Evolutionary conservation across 495 filamentous ascomycete genomes (phyloP).

Genomic region (Penicilliopsis zonata): DNA sequence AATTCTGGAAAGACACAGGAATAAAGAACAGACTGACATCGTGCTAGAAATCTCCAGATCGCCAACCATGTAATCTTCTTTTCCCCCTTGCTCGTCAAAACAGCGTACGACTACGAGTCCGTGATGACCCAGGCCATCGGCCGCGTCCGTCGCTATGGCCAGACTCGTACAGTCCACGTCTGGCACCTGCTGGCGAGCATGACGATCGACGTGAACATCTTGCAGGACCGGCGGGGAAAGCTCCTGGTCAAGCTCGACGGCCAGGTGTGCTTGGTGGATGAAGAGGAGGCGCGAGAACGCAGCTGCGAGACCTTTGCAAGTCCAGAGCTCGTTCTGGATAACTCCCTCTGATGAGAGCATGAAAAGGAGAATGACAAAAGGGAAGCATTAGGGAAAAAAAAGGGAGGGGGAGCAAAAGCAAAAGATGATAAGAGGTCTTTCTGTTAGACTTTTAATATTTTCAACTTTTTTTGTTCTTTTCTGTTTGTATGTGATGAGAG

Average conservation of each 20-base stretch:
- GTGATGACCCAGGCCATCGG: constrained; percentile 63
- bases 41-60: constrained; percentile 52
- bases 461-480: neutral
- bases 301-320: constrained; percentile 12
- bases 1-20: no score
- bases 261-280: constrained; percentile 5
- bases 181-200: constrained; percentile 51
- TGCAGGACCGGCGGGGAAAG: constrained; percentile 30
- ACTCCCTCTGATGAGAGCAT: constrained; percentile 8
- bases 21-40: no score
- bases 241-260: constrained; percentile 17
- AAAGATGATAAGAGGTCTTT: no score
- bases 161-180: constrained; percentile 53
- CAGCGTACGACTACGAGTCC: constrained; percentile 45
- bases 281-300: constrained; percentile 6
- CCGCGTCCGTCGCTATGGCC: constrained; percentile 53
- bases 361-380: constrained; percentile 1
- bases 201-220: constrained; percentile 61
- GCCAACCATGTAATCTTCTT: constrained; percentile 74
- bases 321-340: constrained; percentile 7
- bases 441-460: neutral
- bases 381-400: constrained; percentile 5
- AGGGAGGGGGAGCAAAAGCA: neutral
- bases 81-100: constrained; percentile 41
- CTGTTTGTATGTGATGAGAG: neutral